These are phyloP conservation scores for Rickenella mellea DNA, from an alignment of 768 basidiomycete species.

Conservation along the genomic window DNA sequence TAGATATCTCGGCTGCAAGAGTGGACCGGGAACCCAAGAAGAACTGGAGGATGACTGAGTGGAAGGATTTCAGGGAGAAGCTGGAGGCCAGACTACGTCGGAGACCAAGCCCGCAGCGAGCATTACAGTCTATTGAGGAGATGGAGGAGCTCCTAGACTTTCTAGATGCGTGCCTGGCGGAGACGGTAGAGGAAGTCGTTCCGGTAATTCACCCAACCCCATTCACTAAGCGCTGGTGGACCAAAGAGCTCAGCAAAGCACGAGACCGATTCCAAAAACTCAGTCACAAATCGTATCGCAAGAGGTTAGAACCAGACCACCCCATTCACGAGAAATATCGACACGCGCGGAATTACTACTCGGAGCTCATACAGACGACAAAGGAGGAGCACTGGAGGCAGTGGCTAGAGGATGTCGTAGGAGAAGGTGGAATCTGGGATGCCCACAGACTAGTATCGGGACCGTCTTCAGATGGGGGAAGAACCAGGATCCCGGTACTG, in stretches of 20 bases:
- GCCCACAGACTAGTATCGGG: constrained; percentile 6
- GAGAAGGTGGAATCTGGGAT: constrained; percentile 10
- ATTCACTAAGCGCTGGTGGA: constrained; percentile 25
- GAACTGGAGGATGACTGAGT: constrained; percentile 22
- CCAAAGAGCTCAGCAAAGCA: constrained; percentile 14
- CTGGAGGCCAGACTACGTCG: constrained; percentile 9
- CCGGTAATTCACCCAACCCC: constrained; percentile 12
- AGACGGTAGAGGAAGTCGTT: constrained; percentile 10
- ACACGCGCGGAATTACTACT: constrained; percentile 4
- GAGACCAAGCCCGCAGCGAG: not conserved
- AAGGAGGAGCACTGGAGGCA: constrained; percentile 14
- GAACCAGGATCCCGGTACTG: constrained; percentile 11
- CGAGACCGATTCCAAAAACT: constrained; percentile 11
- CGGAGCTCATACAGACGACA: constrained; percentile 5
- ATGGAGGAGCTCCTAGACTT: constrained; percentile 4
- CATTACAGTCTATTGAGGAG: not conserved
- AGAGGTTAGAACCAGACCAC: constrained; percentile 7
- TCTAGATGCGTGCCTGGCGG: constrained; percentile 11
- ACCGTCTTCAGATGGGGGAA: constrained; percentile 6
- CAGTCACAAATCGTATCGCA: constrained; percentile 1
- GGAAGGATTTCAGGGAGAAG: constrained; percentile 17
- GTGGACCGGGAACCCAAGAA: not conserved
- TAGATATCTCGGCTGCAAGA: constrained; percentile 13
- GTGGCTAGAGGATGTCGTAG: constrained; percentile 12
- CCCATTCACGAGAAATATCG: constrained; percentile 6